Conservation (phyloP, 208 protist species). For the Trypanosoma conorhini region DNA sequence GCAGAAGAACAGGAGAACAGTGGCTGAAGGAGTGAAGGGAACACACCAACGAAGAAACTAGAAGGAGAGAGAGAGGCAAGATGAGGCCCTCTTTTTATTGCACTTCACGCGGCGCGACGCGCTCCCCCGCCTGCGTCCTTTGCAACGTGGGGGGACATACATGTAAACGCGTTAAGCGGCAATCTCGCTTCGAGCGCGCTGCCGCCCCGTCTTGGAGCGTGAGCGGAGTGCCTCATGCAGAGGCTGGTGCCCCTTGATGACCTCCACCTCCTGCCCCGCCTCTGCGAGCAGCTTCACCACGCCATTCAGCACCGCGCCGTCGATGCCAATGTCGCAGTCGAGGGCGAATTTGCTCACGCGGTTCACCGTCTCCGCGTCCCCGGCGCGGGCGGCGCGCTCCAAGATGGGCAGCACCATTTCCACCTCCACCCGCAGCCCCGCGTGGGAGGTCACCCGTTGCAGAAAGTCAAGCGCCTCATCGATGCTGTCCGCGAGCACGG, state of each 20-base stretch:
- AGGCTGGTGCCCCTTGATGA: slow-evolving; percentile 68
- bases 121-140: background rate
- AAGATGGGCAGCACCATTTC: slow-evolving; percentile 88
- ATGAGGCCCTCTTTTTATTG: background rate
- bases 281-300: slow-evolving; percentile 68
- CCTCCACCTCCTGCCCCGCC: slow-evolving; percentile 67
- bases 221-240: slow-evolving; percentile 84
- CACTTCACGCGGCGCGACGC: background rate
- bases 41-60: background rate
- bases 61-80: background rate
- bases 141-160: background rate
- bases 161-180: background rate
- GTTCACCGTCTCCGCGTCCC: slow-evolving; percentile 76
- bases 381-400: slow-evolving; percentile 74
- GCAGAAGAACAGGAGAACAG: background rate
- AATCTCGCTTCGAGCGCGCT: slow-evolving; percentile 65
- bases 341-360: slow-evolving; percentile 76
- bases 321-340: slow-evolving; percentile 85
- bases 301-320: slow-evolving; percentile 60
- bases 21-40: background rate
- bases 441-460: slow-evolving; percentile 53
- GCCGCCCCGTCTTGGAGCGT: slow-evolving; percentile 70
- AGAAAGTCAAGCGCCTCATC: slow-evolving; percentile 82
- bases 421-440: slow-evolving; percentile 79
- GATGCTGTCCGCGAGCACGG: slow-evolving; percentile 64